Conservation (phyloP, 805 yeast genomes). For the Candida dajiaensis region DNA sequence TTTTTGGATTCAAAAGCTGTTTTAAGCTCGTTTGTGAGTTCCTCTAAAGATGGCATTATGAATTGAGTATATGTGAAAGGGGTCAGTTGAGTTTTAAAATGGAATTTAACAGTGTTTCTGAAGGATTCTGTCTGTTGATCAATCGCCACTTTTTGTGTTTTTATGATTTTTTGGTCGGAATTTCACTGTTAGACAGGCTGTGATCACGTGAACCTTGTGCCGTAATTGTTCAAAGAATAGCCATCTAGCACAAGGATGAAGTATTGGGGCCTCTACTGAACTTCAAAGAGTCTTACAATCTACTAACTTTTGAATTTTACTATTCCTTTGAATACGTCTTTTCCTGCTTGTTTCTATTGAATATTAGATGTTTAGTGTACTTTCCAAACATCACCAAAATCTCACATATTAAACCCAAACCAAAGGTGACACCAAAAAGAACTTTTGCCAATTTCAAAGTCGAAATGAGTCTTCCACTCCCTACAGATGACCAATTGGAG, state of each 20-base stretch:
- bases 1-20: conserved; percentile 56
- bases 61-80: background rate
- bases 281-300: too few species aligned
- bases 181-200: too few species aligned
- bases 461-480: background rate
- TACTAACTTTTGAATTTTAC: too few species aligned
- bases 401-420: background rate
- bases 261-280: too few species aligned
- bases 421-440: background rate
- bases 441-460: background rate
- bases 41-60: conserved; percentile 48
- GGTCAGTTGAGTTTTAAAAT: background rate
- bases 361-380: background rate
- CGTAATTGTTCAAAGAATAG: too few species aligned
- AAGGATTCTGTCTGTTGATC: background rate
- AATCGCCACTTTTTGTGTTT: background rate
- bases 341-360: too few species aligned
- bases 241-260: too few species aligned
- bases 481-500: background rate
- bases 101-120: background rate
- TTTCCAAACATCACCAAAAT: background rate
- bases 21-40: conserved; percentile 64
- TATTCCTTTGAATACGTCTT: too few species aligned
- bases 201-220: background rate
- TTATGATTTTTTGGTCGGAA: too few species aligned